Base-by-base conservation (phyloP, 202 grass and related monocot genomes). In the Alloteropsis angusta region DNA sequence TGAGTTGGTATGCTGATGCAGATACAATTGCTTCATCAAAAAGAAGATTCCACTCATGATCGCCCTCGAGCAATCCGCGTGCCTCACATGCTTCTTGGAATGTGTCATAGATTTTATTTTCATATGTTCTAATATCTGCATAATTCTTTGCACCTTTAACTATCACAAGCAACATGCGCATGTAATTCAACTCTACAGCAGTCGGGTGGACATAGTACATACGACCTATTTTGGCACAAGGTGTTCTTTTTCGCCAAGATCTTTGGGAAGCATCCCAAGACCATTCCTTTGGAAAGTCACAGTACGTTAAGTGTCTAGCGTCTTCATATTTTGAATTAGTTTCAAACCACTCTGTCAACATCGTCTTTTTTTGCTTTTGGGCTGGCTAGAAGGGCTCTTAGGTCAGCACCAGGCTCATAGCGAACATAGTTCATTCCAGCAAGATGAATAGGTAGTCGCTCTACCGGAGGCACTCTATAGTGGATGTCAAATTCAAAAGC, bases 51-150 rank as follows among this genome's bases (percentile, higher is more conserved):
- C 46, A 80, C 4, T 78, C 61, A 2, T 1, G 26, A 0, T 78
- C 61, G 3, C 66, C 47, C 0, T 48, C 47, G 3, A 78, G 17
- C 0, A 78, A 28, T 0, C 75, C 75, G 8, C 12, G 44, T 4
- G 34, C 75, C 0, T 26, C 4, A 0, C 76, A 79, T 0, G 62
- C 47, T 1, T 67, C 46, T 18, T 9, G 38, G 1, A 66, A 79
- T 0, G 76, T 26, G 1, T 0, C 0, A 1, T 42, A 55, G 0
- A 37, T 0, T 0, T 0, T 9, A 0, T 43, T 26, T 15, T 17
- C 13, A 4, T 11, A 50, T 0, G 45, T 26, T 12, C 46, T 22
- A 2, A 78, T 0, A 41, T 78, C 45, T 0, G 10, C 34, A 41
- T 25, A 78, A 3, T 34, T 18, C 0, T 0, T 5, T 1, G 59